These are phyloP conservation scores for Podospora tetraspora DNA, from an alignment of 495 filamentous ascomycete species.

Conservation along the genomic window DNA sequence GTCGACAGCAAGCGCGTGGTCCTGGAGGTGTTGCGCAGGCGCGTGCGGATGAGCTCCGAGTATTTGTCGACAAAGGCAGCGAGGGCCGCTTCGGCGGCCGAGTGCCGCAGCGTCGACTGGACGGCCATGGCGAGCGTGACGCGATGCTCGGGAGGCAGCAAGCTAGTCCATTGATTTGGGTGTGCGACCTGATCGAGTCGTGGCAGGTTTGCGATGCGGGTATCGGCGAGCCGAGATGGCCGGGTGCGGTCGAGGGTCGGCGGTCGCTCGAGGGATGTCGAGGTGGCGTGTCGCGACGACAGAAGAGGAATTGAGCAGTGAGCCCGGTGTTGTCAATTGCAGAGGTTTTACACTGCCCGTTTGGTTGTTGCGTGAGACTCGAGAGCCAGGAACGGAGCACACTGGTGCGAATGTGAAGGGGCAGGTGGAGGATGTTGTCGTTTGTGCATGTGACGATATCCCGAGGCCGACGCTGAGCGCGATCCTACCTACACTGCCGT, in stretches of 20 bases:
- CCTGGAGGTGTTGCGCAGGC: slow-evolving; percentile 56
- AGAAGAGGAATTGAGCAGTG: neutral
- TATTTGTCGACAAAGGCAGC: slow-evolving; percentile 64
- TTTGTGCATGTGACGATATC: neutral
- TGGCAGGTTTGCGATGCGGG: neutral
- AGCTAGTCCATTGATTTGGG: slow-evolving; percentile 7
- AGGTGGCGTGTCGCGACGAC: neutral
- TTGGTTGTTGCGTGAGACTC: neutral
- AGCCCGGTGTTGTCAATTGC: neutral
- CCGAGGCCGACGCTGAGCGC: neutral
- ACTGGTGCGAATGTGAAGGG: too few species aligned
- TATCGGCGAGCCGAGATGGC: neutral
- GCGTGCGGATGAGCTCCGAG: slow-evolving; percentile 53
- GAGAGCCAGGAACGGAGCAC: neutral
- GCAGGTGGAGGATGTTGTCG: slow-evolving; percentile 2
- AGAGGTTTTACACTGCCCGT: neutral
- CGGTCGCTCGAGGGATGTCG: neutral
- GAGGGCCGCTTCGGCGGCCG: slow-evolving; percentile 61
- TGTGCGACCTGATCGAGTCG: neutral
- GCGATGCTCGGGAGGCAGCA: neutral
- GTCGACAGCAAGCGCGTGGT: slow-evolving; percentile 68
- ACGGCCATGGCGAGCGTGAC: slow-evolving; percentile 59
- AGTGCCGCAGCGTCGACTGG: slow-evolving; percentile 74
- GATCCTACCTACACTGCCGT: neutral
- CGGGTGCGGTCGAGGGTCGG: neutral